Evolutionary conservation across 768 basidiomycete species (phyloP).

Genomic region (Pisolithus tinctorius): DNA sequence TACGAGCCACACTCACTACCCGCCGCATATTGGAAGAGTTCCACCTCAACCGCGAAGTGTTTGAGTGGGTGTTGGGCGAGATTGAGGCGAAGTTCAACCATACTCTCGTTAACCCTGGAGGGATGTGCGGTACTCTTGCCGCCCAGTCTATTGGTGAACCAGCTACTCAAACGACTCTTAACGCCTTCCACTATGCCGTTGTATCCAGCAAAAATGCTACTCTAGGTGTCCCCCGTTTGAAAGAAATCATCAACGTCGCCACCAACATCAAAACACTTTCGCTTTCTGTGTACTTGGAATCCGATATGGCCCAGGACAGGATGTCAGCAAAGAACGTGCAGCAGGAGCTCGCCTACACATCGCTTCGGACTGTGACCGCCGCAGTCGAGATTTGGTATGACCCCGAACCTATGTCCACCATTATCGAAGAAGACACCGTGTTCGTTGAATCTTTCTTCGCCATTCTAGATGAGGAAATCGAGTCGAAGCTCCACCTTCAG

Average conservation of each 20-base stretch:
- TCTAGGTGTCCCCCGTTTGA: slow-evolving; percentile 96
- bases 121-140: too few species aligned
- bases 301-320: slow-evolving; percentile 56
- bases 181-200: too few species aligned
- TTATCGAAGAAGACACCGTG: too few species aligned
- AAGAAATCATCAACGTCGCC: slow-evolving; percentile 99
- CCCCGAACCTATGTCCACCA: slow-evolving; percentile 76
- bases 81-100: too few species aligned
- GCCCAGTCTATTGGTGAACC: too few species aligned
- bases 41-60: too few species aligned
- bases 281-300: slow-evolving; percentile 82
- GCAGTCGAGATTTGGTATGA: slow-evolving; percentile 99
- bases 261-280: slow-evolving; percentile 99
- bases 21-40: slow-evolving; percentile 80
- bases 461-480: too few species aligned
- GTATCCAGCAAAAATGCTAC: slow-evolving; percentile 99
- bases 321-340: slow-evolving; percentile 80
- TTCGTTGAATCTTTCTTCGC: too few species aligned
- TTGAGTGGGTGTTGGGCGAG: too few species aligned
- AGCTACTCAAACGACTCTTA: too few species aligned
- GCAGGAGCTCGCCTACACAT: slow-evolving; percentile 90
- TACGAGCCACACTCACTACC: slow-evolving; percentile 82
- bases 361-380: slow-evolving; percentile 87
- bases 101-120: too few species aligned
- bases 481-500: too few species aligned